Percentiles rank a stretch among this genome's conserved stretches.
Conservation (phyloP, 257 asterid species). For the Jacaranda mimosifolia region DNA sequence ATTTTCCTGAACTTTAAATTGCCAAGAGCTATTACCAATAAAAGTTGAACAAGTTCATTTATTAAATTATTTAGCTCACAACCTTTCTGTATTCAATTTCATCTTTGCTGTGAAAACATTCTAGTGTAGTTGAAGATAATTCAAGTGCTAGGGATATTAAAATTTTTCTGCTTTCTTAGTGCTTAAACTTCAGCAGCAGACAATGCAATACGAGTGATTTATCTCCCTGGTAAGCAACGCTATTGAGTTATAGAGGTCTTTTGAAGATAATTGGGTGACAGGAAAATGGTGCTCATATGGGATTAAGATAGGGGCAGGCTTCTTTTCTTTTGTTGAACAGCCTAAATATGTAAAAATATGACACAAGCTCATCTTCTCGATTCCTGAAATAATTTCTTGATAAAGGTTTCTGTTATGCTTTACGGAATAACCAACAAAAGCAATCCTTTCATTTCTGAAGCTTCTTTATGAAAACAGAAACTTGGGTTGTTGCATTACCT, state of each 20-base stretch:
- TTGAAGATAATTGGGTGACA: neutral
- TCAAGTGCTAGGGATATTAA: conserved; percentile 1
- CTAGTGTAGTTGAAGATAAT: neutral
- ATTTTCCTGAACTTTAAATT: neutral
- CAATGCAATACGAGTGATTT: neutral
- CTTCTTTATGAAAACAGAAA: conserved; percentile 22
- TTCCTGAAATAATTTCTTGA: neutral
- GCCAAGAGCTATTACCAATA: neutral
- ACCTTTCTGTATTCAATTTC: neutral
- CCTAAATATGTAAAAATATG: neutral
- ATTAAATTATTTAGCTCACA: conserved; percentile 1
- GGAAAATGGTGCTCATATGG: conserved; percentile 11
- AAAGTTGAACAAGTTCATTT: neutral
- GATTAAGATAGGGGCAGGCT: neutral
- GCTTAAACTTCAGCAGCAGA: neutral
- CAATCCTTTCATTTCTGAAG: neutral
- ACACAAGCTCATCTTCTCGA: neutral
- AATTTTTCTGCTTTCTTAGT: neutral
- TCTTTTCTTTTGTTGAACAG: neutral
- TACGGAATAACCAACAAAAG: neutral
- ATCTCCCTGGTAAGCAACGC: too few relatives aligned
- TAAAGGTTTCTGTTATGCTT: neutral
- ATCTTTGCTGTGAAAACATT: neutral
- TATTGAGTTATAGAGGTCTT: neutral
- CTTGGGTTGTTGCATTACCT: conserved; percentile 23